Percentiles rank a stretch among this genome's conserved stretches.
These are phyloP conservation scores for Gillenia trifoliata DNA, from an alignment of 306 rosid genomes.

Conservation along the genomic window DNA sequence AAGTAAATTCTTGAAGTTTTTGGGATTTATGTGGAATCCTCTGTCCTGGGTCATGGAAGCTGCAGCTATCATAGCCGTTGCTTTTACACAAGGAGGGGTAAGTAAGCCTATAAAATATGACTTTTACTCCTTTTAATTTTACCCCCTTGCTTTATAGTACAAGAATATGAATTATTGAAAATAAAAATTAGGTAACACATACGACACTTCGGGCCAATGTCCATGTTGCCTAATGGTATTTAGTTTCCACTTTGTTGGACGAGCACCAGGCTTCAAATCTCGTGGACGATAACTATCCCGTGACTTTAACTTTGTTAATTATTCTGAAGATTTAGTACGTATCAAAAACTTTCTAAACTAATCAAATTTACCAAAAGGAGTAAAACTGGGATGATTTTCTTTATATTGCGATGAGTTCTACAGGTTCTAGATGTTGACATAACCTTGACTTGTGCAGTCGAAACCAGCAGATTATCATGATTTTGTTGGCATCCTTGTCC, in stretches of 20 bases:
- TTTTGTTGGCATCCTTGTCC: slow-evolving; percentile 53
- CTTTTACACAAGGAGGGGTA: slow-evolving; percentile 64
- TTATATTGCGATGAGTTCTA: neutral
- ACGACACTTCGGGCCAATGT: too few species aligned
- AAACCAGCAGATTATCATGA: slow-evolving; percentile 50
- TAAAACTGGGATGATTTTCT: neutral
- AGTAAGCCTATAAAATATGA: slow-evolving; percentile 29
- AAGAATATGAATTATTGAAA: too few species aligned
- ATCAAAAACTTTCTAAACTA: too few species aligned
- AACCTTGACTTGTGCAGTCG: slow-evolving; percentile 20
- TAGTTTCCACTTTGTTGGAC: too few species aligned
- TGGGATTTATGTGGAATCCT: slow-evolving; percentile 90
- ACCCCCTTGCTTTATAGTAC: too few species aligned
- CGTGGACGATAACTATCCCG: too few species aligned
- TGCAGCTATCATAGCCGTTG: slow-evolving; percentile 74
- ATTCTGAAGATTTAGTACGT: too few species aligned
- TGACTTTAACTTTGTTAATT: too few species aligned
- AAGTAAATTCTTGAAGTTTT: slow-evolving; percentile 57
- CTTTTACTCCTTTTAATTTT: neutral
- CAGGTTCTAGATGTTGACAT: neutral
- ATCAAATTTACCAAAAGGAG: too few species aligned
- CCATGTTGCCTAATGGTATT: too few species aligned
- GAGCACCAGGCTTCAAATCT: too few species aligned
- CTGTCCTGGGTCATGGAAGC: slow-evolving; percentile 92
- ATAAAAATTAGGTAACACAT: too few species aligned